Evolutionary conservation across 768 basidiomycete genomes (phyloP), one percentile per base, ranked within the genome.

Genomic region (Hygrophoropsis aurantiaca): DNA sequence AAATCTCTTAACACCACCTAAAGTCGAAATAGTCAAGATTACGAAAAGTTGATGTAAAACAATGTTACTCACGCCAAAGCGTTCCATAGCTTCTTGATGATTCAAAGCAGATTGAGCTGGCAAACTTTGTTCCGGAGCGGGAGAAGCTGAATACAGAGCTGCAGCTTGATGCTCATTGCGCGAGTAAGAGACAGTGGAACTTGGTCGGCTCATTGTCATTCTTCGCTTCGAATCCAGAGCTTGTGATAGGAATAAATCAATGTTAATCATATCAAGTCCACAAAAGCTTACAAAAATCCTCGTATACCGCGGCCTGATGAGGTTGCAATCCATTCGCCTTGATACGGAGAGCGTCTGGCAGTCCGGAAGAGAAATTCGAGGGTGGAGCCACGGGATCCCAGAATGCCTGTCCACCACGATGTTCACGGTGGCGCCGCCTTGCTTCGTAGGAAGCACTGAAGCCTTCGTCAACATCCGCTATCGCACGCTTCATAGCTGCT

Each of bases 401-500:
- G 76, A 95, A 98, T 1, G 85, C 77, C 56, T 89, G 88, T 1
- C 76, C 74, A 46, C 66, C 79, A 16, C 85, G 84, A 61, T 82
- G 74, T 78, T 95, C 93, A 46, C 92, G 81, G 62, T 98, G 93
- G 39, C 87, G 84, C 47, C 89, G 81, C 44, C 97, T 80, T 38
- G 78, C 75, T 26, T 93, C 87, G 59, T 94, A 97, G 9, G 93
- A 88, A 20, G 80, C 53, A 2, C 80, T 75, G 51, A 99, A 90
- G 19, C 82, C 85, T 51, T 95, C 93, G 62, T 99, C 97, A 6
- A 97, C 89, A 58, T 98, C 97, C 3, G 82, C 79, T 42, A 92
- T 81, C 6, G 94, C 94, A 49, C 92, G 83, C 58, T 98, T 94
- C 89, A 97, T 97, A 0, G 97, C 97, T 5, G 94, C 94, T 58